These are phyloP conservation scores for Lactarius akahatsu DNA, from an alignment of 768 basidiomycete genomes.

Conservation along the genomic window DNA sequence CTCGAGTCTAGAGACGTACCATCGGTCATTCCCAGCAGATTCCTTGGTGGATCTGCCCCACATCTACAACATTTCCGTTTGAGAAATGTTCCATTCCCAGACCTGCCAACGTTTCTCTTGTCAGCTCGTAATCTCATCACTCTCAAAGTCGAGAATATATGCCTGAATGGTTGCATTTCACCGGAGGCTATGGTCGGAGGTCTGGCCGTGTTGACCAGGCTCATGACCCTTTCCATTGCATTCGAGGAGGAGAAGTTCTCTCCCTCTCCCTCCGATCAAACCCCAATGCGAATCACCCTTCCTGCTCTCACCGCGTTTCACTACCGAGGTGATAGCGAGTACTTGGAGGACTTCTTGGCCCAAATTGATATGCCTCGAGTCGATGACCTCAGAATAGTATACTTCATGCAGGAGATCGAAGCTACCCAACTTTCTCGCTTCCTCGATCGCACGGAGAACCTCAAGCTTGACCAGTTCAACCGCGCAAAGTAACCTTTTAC, in stretches of 20 bases:
- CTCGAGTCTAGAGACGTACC: no score
- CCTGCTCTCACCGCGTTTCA: background rate
- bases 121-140: background rate
- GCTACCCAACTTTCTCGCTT: background rate
- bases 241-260: background rate
- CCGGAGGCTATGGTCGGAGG: background rate
- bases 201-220: background rate
- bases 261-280: no score
- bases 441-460: background rate
- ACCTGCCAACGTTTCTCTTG: background rate
- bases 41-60: constrained; percentile 1
- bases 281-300: background rate
- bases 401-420: no score
- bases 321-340: background rate
- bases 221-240: background rate
- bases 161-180: background rate
- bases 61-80: background rate
- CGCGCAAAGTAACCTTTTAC: background rate
- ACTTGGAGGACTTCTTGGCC: background rate
- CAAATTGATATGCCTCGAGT: background rate
- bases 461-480: background rate
- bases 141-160: background rate
- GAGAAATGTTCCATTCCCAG: background rate
- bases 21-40: background rate
- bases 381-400: background rate